A percentile compares a stretch with the other conserved stretches of the same genome.
These are phyloP conservation scores for Trichoderma sp. DNA, from an alignment of 2,329 filamentous ascomycete species.

Conservation along the genomic window DNA sequence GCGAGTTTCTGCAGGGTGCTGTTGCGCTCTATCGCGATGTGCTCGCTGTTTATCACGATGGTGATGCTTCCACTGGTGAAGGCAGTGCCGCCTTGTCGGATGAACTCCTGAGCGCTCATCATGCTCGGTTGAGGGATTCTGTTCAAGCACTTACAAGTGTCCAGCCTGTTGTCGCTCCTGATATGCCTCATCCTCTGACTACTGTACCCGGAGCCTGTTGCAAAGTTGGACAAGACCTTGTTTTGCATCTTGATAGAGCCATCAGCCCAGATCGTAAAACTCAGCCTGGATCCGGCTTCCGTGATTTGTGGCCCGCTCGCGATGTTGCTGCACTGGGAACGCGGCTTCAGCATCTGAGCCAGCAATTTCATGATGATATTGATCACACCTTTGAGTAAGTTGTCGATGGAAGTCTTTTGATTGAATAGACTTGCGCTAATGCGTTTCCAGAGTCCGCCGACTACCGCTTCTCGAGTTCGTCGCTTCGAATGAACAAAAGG, in stretches of 20 bases:
- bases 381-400: conserved; percentile 16
- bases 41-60: conserved; percentile 20
- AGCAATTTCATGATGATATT: conserved; percentile 28
- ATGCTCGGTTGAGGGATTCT: background rate
- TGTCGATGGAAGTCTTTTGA: background rate
- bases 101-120: background rate
- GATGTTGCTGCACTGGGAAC: conserved; percentile 32
- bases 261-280: background rate
- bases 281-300: conserved; percentile 22
- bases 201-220: conserved; percentile 30
- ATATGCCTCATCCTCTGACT: background rate
- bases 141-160: conserved; percentile 1
- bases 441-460: background rate
- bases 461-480: background rate
- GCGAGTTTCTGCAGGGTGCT: conserved; percentile 32
- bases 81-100: background rate
- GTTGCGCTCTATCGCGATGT: conserved; percentile 28
- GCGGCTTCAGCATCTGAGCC: conserved; percentile 32
- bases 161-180: background rate
- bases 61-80: background rate
- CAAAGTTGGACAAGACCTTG: conserved; percentile 37
- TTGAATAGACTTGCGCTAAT: background rate
- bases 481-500: background rate
- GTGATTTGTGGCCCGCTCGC: conserved; percentile 31
- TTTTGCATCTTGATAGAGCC: conserved; percentile 33